A percentile compares a stretch with the other conserved stretches of the same genome.
phyloP scores from a whole-genome alignment of 805 yeast genomes.

The Candida stauntonica region DNA sequence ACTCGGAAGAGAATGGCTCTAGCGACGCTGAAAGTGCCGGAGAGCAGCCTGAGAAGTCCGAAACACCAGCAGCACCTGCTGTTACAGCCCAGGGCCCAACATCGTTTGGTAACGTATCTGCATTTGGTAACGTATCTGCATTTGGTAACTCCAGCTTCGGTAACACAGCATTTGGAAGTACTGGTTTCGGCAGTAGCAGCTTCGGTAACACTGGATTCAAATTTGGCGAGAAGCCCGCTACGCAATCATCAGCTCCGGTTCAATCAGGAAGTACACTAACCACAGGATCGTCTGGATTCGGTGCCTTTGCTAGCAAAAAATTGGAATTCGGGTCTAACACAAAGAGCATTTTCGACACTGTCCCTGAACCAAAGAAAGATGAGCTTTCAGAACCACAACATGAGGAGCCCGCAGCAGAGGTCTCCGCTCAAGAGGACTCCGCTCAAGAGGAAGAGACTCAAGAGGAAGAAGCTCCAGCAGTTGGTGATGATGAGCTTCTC shows the following conservation, averaged over 20 bases:
- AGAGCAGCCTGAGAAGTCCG: neutral
- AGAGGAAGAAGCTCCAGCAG: conserved; percentile 3
- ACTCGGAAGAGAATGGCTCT: conserved; percentile 8
- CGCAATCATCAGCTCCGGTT: neutral
- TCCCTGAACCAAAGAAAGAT: neutral
- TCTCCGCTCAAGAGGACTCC: no score
- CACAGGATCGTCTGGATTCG: conserved; percentile 14
- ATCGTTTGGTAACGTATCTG: conserved; percentile 4
- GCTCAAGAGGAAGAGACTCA: no score
- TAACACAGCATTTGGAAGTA: neutral
- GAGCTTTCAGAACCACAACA: no score
- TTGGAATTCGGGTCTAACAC: conserved; percentile 5
- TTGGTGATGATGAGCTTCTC: conserved; percentile 3
- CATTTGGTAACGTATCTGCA: no score
- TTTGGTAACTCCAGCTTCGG: no score
- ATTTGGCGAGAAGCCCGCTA: no score
- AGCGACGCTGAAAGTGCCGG: conserved; percentile 5
- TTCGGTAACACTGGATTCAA: conserved; percentile 6
- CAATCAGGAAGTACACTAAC: neutral
- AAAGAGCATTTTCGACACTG: conserved; percentile 15
- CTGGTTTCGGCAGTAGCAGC: conserved; percentile 8
- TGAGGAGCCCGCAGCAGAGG: no score
- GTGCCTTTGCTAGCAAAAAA: conserved; percentile 16
- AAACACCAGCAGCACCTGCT: neutral
- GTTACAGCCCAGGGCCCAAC: conserved; percentile 3